Conservation (phyloP, 768 basidiomycete species). For the Sporobolomyces roseus region DNA sequence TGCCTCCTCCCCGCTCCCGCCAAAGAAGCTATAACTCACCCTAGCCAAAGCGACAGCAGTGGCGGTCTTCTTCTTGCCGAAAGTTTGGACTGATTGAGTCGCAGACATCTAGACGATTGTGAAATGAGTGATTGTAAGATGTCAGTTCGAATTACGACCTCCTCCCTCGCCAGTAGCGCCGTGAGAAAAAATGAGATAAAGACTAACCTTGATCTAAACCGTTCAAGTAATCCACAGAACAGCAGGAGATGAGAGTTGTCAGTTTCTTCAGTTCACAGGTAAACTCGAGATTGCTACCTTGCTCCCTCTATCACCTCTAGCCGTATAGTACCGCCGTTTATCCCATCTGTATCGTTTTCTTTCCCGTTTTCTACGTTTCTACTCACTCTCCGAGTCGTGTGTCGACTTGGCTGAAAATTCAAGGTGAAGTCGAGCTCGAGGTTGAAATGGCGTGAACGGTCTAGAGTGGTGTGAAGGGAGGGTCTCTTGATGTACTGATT, state of each 20-base stretch:
- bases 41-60: constrained; percentile 96
- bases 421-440: neutral
- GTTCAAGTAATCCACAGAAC: neutral
- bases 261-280: no score
- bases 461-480: no score
- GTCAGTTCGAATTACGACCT: no score
- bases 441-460: no score
- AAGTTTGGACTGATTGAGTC: constrained; percentile 71
- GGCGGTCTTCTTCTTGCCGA: constrained; percentile 99
- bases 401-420: neutral
- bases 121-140: neutral
- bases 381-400: neutral
- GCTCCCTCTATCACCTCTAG: no score
- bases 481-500: no score
- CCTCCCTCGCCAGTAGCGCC: no score
- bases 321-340: no score
- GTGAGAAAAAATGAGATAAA: no score
- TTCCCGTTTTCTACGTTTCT: neutral
- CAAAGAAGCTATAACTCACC: constrained; percentile 58
- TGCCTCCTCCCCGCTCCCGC: no score
- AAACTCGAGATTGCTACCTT: no score
- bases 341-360: no score
- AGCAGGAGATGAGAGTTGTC: neutral
- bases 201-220: constrained; percentile 32
- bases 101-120: constrained; percentile 32